Percentiles rank a stretch among this genome's conserved stretches.
Conservation (phyloP, 768 basidiomycete genomes). For the Podaxis sp. region DNA sequence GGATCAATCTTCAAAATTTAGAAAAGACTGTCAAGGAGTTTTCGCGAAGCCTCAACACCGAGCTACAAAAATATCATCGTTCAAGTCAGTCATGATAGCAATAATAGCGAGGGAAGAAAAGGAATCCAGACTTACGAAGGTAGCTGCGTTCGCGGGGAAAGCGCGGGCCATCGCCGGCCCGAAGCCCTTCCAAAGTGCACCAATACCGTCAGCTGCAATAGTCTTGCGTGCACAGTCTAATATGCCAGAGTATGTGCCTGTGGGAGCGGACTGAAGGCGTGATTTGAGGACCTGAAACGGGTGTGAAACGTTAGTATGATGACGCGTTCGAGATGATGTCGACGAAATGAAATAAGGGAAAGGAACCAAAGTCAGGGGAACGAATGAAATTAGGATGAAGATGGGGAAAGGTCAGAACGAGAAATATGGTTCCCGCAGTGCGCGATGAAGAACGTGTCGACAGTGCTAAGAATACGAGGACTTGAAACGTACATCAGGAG, state of each 20-base stretch:
- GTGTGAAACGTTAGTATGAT: neutral
- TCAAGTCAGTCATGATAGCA: neutral
- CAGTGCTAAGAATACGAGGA: neutral
- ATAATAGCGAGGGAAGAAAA: constrained; percentile 1
- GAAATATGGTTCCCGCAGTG: neutral
- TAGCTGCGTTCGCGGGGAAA: constrained; percentile 96
- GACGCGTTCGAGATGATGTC: neutral
- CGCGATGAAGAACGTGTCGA: neutral
- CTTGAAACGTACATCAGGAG: constrained; percentile 76
- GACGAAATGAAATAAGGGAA: neutral
- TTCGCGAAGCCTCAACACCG: constrained; percentile 89
- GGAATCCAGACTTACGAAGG: constrained; percentile 62
- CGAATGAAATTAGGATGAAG: neutral
- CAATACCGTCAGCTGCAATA: constrained; percentile 83
- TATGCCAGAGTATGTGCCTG: constrained; percentile 94
- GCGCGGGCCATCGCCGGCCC: constrained; percentile 97
- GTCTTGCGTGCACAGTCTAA: constrained; percentile 92
- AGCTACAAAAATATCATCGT: constrained; percentile 48
- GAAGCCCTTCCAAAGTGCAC: constrained; percentile 95
- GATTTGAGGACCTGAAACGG: constrained; percentile 84
- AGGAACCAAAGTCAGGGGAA: neutral
- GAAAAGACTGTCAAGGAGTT: constrained; percentile 71
- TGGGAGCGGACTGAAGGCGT: constrained; percentile 92
- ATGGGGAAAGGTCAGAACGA: neutral
- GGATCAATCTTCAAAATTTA: constrained; percentile 22